Evolutionary conservation across 2,329 filamentous ascomycete species (phyloP), one percentile per base, ranked within the genome.

Genomic region (Bipolaris gigantea): DNA sequence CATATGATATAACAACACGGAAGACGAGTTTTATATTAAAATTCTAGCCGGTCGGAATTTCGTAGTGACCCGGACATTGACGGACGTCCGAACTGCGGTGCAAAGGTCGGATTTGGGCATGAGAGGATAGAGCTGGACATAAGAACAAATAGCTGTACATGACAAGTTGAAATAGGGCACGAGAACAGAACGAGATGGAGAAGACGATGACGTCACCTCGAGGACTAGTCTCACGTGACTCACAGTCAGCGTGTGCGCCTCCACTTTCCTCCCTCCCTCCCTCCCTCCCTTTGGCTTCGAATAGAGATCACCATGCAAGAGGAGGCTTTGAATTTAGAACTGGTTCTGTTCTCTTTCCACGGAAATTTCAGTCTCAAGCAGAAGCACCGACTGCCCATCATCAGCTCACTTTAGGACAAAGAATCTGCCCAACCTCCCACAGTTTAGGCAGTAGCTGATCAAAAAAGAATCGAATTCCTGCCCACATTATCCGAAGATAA

Each of bases 21-120:
- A 2, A 11, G 11, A 23, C 36, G 13, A 2, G 42, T n/a, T 19
- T 35, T 8, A 9, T 42, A 16, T 32, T 6, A 21, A 10, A 19
- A 27, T 32, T 36, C 15, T 15, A 23, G 25, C n/a, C 42, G 44
- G 30, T 19, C 44, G 50, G 50, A 36, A 15, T 53, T 48, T 44
- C 44, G 50, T 23, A 30, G 18, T 53, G 48, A n/a, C 9, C 27
- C 18, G 16, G 23, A 27, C 16, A n/a, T 42, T 36, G 16, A 48
- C 36, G 27, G 44, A 53, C n/a, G 16, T 48, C 50, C 44, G 44
- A 36, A 41, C 7, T 45, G 30, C 11, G 44, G 48, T 18, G 11
- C 27, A 23, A 16, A 5, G 3, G 16, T 25, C 36, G n/a, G 36
- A 32, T 16, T 2, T 32, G 50, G 30, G 16, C 13, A 44, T 48